Percentiles rank a stretch among this genome's conserved stretches.
Conservation (phyloP, 345 rosid species). For the Eucalyptus cloeziana region DNA sequence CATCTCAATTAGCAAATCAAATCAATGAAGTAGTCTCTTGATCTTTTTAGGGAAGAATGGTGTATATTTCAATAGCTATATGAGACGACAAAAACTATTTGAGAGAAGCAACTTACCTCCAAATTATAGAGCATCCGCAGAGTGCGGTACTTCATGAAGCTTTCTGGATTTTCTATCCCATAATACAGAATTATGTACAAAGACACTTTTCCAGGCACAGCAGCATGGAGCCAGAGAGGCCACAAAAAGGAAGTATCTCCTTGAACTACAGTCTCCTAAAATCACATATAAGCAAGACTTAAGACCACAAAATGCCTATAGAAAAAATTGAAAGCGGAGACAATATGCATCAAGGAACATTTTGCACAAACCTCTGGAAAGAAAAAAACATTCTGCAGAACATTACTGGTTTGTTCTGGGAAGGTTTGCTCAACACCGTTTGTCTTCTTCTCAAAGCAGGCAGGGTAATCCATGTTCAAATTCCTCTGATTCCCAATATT, state of each 20-base stretch:
- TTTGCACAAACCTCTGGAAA: slow-evolving; percentile 73
- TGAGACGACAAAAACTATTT: background rate
- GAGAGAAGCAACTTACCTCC: slow-evolving; percentile 38
- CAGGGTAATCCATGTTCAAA: slow-evolving; percentile 40
- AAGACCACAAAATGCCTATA: background rate
- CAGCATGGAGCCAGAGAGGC: slow-evolving; percentile 98
- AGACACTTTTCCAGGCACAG: slow-evolving; percentile 67
- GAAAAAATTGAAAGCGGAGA: background rate
- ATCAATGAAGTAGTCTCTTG: background rate
- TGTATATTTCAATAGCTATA: background rate
- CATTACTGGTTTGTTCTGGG: slow-evolving; percentile 9
- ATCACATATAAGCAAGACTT: slow-evolving; percentile 1
- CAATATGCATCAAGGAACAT: background rate
- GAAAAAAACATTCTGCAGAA: slow-evolving; percentile 29
- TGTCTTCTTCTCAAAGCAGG: slow-evolving; percentile 51
- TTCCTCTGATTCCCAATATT: slow-evolving; percentile 40
- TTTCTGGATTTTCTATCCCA: slow-evolving; percentile 69
- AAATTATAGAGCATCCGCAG: slow-evolving; percentile 70
- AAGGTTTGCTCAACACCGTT: slow-evolving; percentile 9
- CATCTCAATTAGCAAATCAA: background rate
- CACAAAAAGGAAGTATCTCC: slow-evolving; percentile 53
- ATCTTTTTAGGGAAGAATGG: background rate
- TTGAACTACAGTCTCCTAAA: slow-evolving; percentile 48
- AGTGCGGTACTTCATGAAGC: slow-evolving; percentile 74
- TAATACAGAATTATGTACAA: slow-evolving; percentile 64